Evolutionary conservation across 345 rosid species (phyloP).

Genomic region (Lepidium sativum): DNA sequence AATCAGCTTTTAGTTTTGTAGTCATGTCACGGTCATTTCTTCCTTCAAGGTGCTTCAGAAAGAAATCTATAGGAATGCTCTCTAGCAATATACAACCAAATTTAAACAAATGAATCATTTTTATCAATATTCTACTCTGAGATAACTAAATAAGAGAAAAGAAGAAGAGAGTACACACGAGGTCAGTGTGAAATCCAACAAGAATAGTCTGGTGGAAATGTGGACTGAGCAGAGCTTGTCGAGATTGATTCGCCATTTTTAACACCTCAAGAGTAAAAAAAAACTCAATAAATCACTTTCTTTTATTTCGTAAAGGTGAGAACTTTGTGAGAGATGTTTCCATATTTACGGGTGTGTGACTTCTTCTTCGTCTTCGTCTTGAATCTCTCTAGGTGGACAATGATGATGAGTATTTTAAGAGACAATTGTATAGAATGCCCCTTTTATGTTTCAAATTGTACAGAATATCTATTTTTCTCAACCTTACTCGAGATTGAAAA

Average conservation of each 20-base stretch:
- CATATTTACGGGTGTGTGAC: neutral
- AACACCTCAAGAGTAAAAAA: neutral
- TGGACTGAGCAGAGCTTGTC: neutral
- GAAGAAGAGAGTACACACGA: constrained; percentile 10
- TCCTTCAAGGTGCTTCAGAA: constrained; percentile 3
- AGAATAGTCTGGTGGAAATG: constrained; percentile 25
- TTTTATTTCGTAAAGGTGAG: neutral
- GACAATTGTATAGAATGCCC: too few species aligned
- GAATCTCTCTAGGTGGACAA: neutral
- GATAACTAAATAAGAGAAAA: neutral
- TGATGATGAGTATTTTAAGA: too few species aligned
- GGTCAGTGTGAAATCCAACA: constrained; percentile 6
- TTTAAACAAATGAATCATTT: neutral
- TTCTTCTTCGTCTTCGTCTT: constrained; percentile 3
- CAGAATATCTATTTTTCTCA: too few species aligned
- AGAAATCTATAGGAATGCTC: constrained; percentile 21
- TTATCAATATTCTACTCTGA: neutral
- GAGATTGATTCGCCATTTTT: constrained; percentile 19
- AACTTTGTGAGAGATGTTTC: neutral
- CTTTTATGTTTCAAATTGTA: too few species aligned
- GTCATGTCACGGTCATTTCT: constrained; percentile 1
- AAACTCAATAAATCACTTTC: neutral
- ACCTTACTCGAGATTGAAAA: too few species aligned
- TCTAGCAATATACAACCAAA: neutral
- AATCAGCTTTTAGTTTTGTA: constrained; percentile 16